Conservation (phyloP, 352 stramenopile species). For the Pythium brachiatum region DNA sequence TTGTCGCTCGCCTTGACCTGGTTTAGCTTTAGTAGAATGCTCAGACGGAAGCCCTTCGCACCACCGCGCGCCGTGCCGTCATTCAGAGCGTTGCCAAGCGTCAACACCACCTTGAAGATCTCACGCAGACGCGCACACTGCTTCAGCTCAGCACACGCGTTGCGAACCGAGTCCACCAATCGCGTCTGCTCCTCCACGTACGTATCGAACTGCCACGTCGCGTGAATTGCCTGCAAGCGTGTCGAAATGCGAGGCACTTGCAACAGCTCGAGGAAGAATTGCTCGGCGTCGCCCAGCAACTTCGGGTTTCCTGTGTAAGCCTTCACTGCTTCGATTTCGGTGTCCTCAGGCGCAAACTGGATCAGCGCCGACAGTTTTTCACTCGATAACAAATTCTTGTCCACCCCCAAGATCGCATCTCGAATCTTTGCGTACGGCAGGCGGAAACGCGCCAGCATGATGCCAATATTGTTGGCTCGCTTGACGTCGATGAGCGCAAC, state of each 20-base stretch:
- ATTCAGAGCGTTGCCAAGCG: conserved; percentile 90
- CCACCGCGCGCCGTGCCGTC: conserved; percentile 79
- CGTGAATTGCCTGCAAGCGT: conserved; percentile 73
- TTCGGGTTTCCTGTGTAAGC: conserved; percentile 67
- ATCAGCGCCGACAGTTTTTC: conserved; percentile 72
- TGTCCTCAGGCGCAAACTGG: conserved; percentile 75
- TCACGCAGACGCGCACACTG: conserved; percentile 85
- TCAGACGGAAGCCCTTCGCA: conserved; percentile 87
- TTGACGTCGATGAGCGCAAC: conserved; percentile 83
- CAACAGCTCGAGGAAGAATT: conserved; percentile 78
- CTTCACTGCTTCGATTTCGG: conserved; percentile 63
- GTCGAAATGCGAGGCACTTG: conserved; percentile 57
- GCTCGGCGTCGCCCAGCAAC: conserved; percentile 72
- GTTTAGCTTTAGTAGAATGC: conserved; percentile 86
- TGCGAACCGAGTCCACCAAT: conserved; percentile 79
- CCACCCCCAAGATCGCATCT: conserved; percentile 70
- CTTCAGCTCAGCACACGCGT: conserved; percentile 89
- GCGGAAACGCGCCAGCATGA: conserved; percentile 84
- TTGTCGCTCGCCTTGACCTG: conserved; percentile 85
- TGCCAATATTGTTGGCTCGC: conserved; percentile 84
- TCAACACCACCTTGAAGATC: conserved; percentile 82
- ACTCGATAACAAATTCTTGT: conserved; percentile 73
- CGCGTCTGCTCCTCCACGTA: conserved; percentile 77
- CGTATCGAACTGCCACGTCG: conserved; percentile 82
- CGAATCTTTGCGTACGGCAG: conserved; percentile 77